A percentile compares a stretch with the other conserved stretches of the same genome.
Evolutionary conservation across 768 basidiomycete genomes (phyloP).

Genomic region (Boletus pseudo-olivaceus): DNA sequence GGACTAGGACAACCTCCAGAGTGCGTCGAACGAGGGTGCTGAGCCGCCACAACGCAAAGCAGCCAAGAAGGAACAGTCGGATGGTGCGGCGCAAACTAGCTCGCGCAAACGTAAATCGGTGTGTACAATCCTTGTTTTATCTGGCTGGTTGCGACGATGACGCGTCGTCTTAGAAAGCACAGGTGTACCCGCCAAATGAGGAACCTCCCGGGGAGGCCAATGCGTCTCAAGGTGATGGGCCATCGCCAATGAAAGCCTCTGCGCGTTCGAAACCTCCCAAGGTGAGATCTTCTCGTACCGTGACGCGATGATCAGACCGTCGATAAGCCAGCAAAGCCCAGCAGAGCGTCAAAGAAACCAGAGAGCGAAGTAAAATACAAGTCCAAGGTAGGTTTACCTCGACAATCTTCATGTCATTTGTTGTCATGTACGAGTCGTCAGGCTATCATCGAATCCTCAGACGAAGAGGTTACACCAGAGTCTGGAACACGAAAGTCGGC

Average conservation of each 20-base stretch:
- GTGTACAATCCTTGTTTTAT: background rate
- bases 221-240: background rate
- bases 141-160: background rate
- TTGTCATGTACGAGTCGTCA: background rate
- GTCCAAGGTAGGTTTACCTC: slow-evolving; percentile 20
- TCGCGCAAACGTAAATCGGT: slow-evolving; percentile 15
- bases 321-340: slow-evolving; percentile 8
- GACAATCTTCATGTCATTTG: background rate
- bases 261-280: slow-evolving; percentile 10
- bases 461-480: slow-evolving; percentile 21
- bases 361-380: slow-evolving; percentile 23
- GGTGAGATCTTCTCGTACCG: background rate
- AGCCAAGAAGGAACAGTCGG: slow-evolving; percentile 11
- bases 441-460: slow-evolving; percentile 30
- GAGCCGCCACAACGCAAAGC: background rate
- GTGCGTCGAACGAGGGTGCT: slow-evolving; percentile 1
- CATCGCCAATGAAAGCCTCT: slow-evolving; percentile 10
- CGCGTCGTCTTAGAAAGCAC: background rate
- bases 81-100: background rate
- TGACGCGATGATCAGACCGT: background rate
- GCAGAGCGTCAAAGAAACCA: slow-evolving; percentile 12
- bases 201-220: background rate
- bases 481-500: background rate
- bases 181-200: background rate
- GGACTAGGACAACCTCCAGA: slow-evolving; percentile 9